Percentiles rank a stretch among this genome's conserved stretches.
Evolutionary conservation across 1,284 basidiomycete species (phyloP).

Genomic region (Ustilago lituana): DNA sequence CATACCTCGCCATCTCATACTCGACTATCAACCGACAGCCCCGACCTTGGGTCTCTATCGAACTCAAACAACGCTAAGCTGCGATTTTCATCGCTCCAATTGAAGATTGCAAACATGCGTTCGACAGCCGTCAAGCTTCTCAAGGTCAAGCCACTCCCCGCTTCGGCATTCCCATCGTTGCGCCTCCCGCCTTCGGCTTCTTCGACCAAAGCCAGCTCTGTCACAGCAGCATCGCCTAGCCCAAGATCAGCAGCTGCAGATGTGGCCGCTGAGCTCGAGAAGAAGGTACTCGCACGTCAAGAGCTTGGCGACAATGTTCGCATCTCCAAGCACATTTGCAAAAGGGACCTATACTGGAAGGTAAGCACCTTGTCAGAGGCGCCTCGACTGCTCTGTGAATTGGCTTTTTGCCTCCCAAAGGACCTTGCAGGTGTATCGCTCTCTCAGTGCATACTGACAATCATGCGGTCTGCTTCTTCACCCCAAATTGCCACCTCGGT

Average conservation of each 20-base stretch:
- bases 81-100: no score
- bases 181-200: constrained; percentile 27
- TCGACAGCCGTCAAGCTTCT: constrained; percentile 26
- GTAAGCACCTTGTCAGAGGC: constrained; percentile 14
- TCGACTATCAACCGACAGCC: no score
- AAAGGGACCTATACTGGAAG: constrained; percentile 54
- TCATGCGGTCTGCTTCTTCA: no score
- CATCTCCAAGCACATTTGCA: constrained; percentile 37
- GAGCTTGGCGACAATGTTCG: constrained; percentile 46
- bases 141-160: constrained; percentile 41
- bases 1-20: neutral
- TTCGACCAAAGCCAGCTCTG: constrained; percentile 1
- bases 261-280: constrained; percentile 36
- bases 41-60: no score
- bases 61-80: no score
- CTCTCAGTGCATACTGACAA: no score
- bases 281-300: constrained; percentile 15
- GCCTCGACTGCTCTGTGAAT: neutral
- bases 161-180: constrained; percentile 20
- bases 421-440: no score
- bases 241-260: constrained; percentile 7
- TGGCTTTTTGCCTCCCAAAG: neutral
- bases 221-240: constrained; percentile 1
- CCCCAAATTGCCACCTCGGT: no score
- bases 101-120: constrained; percentile 22